Evolutionary conservation across 305 asterid species (phyloP), one percentile per base, ranked within the genome.

Genomic region (Fraxinus sp.): DNA sequence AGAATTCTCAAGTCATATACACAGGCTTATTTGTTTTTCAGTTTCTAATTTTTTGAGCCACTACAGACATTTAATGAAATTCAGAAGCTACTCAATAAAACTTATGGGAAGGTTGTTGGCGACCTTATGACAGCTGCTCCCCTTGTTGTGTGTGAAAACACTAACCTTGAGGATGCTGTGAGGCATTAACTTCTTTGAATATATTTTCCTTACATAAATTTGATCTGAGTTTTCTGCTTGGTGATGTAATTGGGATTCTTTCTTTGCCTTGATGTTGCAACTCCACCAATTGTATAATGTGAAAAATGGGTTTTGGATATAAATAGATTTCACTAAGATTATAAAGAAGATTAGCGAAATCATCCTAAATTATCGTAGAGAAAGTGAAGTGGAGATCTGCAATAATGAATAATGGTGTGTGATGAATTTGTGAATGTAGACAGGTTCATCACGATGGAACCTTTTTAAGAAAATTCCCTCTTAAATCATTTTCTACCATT

Each of bases 101-200:
- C 93, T 76, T 92, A 92, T 41, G 98, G 99, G 87, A 91, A 92
- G 87, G 93, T 95, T 85, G 92, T 95, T 24, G 97, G 95, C 13
- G 97, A 95, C 77, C 92, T 95, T 68, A 95, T 95, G 99, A 93
- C 96, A 72, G 85, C 91, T 70, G 80, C 90, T 62, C 98, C 99
- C 24, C 96, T 95, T 52, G 90, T 88, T 73, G 95, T 95, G 83
- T 93, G 92, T 59, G 96, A 94, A 87, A 87, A 79, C 88, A 92
- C 95, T 88, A 93, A 93, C 88, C 97, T 95, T 43, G 99, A 92
- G 91, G 99, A 94, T 88, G 99, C 97, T 77, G 97, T 91, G 52
- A 95, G 97, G 99, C 94, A 88, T 68, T 49, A 80, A 46, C 75
- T 4, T 35, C 59, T 73, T 36, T 39, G 10, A 35, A 43, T 3